Evolutionary conservation across 106 monocot species (phyloP), one percentile per base, ranked within the genome.

Genomic region (Allium fistulosum): DNA sequence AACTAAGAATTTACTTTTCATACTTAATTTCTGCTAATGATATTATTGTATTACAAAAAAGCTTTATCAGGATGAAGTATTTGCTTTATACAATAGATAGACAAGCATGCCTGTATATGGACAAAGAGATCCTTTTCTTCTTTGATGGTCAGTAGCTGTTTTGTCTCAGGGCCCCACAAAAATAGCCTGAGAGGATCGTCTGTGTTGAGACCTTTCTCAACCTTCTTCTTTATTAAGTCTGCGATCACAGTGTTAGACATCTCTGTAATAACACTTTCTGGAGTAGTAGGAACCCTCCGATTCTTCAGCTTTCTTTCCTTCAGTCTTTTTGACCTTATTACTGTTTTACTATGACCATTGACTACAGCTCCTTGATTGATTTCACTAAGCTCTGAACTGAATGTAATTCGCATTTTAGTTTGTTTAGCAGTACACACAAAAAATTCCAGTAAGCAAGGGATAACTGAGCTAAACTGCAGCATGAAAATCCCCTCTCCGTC

Each of bases 181-280:
- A 93, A 93, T 51, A 93, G 66, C 65, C 72, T 82, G 48, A 86
- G 79, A 26, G 93, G 83, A 37, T 93, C 93, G 65, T 84, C 81
- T 26, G 71, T 67, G 65, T 84, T 73, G 49, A 74, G 77, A 7
- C 62, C 51, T 61, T 76, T 86, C 53, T 66, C 62, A 16, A 77
- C 63, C 65, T 88, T 93, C 67, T 80, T 83, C 15, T n/a, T 83
- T 27, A 61, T 71, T 49, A 65, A 65, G 26, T 72, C 71, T 49
- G 18, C 51, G 8, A 46, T 51, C 49, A 69, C 63, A 16, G 69
- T 52, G 67, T 15, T 56, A 10, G 72, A 50, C 71, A 47, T 46
- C 12, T 67, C 66, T 50, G 47, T 47, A 18, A 58, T 17, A 78
- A 70, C 46, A 63, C 76, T 13, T 10, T 49, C 71, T 18, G 73